Evolutionary conservation across 441 rosid species (phyloP), one percentile per base, ranked within the genome.

Genomic region (Adansonia grandidieri): DNA sequence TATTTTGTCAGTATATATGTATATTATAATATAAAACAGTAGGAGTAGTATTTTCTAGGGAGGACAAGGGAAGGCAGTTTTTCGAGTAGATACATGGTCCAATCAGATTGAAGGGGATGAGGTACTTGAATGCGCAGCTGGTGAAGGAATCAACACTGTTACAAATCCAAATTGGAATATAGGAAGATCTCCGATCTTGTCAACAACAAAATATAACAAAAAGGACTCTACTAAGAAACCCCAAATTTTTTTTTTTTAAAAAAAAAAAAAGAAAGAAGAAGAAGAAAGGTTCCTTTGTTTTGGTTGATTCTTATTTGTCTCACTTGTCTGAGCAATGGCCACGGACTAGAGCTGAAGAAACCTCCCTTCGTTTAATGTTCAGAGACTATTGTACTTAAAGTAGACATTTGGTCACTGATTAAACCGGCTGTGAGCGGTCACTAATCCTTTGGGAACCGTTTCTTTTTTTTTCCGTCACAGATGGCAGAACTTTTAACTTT

Each of bases 341-440:
- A 13, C 8, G 5, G 51, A 14, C 50, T 37, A 47, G 20, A 37
- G 47, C 69, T 17, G 32, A 54, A 37, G 62, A 32, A 50, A 24
- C 24, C 58, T 15, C 4, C 69, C 6, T 20, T 20, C 61, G 19
- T 44, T 62, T 60, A 9, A 48, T 47, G 80, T 66, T 63, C 85
- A 82, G 82, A 76, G 82, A 78, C 54, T 22, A 32, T 10, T 10
- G 87, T 81, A 82, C 86, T 82, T 82, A 24, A 5, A 22, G 56
- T 44, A 72, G 76, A 81, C 80, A 79, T 67, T 61, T 58, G 74
- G 79, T 15, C 2, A 50, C 83, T 68, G 83, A 60, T 57, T 44
- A 66, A 72, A 87, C 80, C 84, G 86, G 84, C 78, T 70, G 73
- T 60, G 79, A 64, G 72, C 85, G 82, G 84, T 85, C 82, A 81